Percentiles rank a stretch among this genome's conserved stretches.
Evolutionary conservation across 208 protist genomes (phyloP).

Genomic region (Acanthamoeba castellanii): DNA sequence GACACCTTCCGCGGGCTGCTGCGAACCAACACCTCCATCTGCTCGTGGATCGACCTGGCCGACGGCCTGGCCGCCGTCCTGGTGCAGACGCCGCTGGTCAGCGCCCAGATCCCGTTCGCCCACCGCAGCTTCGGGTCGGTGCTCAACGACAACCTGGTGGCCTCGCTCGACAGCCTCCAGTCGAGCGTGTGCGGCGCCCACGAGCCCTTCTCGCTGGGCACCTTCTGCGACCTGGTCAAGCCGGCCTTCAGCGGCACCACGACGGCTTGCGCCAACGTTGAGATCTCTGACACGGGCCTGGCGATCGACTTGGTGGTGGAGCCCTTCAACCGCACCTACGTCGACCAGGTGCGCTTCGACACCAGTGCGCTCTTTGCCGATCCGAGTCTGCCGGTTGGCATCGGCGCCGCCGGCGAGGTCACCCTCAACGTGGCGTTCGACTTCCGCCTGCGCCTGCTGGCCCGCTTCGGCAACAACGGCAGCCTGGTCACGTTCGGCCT

Average conservation of each 20-base stretch:
- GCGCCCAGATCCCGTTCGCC: conserved; percentile 10
- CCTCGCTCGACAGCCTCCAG: background rate
- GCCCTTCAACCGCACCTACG: conserved; percentile 40
- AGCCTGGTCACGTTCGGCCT: background rate
- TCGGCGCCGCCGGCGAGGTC: conserved; percentile 43
- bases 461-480: background rate
- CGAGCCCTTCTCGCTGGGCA: conserved; percentile 35
- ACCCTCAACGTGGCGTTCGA: background rate
- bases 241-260: background rate
- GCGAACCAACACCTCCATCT: conserved; percentile 45
- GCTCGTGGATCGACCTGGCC: conserved; percentile 57
- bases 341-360: conserved; percentile 20
- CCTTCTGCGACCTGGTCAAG: background rate
- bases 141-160: background rate
- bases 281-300: background rate
- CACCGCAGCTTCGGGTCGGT: conserved; percentile 37
- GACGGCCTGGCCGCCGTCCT: background rate
- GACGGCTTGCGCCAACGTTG: conserved; percentile 41
- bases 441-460: conserved; percentile 3
- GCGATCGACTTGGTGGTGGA: conserved; percentile 16
- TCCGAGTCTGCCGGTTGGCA: background rate
- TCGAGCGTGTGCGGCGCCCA: conserved; percentile 21
- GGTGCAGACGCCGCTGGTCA: background rate
- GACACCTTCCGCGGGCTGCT: conserved; percentile 15
- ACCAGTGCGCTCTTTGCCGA: background rate